Base-by-base conservation (phyloP, 83 land plant species). In the Picea abies region DNA sequence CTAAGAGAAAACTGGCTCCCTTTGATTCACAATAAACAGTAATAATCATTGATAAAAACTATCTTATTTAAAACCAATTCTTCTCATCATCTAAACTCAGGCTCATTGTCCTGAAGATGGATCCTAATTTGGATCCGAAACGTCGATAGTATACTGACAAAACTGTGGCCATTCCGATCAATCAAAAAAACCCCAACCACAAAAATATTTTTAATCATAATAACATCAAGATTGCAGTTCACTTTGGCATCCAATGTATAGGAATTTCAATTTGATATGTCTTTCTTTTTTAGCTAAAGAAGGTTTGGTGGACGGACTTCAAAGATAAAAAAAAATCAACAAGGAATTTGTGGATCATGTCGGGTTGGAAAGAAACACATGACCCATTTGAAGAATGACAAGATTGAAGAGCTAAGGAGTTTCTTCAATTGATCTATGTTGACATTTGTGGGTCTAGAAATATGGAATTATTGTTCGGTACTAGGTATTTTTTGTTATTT, bases 381-480 rank as follows among this genome's bases (percentile, higher is more conserved):
- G 70, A 26, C 2, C 39, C 35, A 25, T 25, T 67, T 25, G 70
- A 64, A 25, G 32, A 67, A 25, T 39, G 39, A 67, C 16, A 67
- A 7, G 32, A 35, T 25, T 67, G 70, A 16, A 67, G 11, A 67
- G 32, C 32, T 67, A 67, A 25, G 14, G 35, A 67, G 35, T 35
- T 67, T 8, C 35, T 25, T 67, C 70, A 67, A 5, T 67, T 67
- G 70, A 67, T 67, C 35, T 39, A 67, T 26, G 35, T 3, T 67
- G 15, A 67, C 35, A 26, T 25, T 67, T 67, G 7, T 26, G 35
- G 15, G 70, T 12, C 65, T 10, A 70, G 83, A 62, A 79, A 78
- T 4, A 79, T 80, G 23, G 4, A 63, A 60, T 86, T 65, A 29
- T 6, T 83, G 25, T 69, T 75, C 2, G n/a, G 29, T 64, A 7